Conservation (phyloP, 208 protist species). For the Crithidia sp. region DNA sequence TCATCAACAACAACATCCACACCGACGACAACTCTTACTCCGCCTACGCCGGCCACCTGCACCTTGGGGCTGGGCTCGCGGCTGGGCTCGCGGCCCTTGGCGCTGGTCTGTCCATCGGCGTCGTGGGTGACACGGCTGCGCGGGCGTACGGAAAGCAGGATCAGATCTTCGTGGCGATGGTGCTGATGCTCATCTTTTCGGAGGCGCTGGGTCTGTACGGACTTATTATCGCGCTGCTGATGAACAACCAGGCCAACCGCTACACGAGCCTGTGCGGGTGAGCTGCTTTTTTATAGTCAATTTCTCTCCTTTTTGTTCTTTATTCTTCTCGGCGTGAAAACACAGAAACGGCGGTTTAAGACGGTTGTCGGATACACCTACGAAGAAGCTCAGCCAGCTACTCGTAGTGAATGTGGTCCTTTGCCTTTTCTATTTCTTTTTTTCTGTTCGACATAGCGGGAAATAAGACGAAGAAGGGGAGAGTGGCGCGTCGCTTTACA, state of each 20-base stretch:
- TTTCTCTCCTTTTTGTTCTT: too few species aligned
- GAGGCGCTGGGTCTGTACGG: conserved; percentile 99
- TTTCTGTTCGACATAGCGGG: too few species aligned
- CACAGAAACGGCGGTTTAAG: too few species aligned
- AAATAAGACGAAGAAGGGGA: too few species aligned
- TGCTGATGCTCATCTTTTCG: conserved; percentile 99
- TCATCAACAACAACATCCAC: conserved; percentile 95
- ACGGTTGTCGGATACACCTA: too few species aligned
- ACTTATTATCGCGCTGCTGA: conserved; percentile 98
- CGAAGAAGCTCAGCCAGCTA: too few species aligned
- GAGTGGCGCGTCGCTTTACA: too few species aligned
- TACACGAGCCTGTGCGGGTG: conserved; percentile 63
- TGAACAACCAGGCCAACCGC: conserved; percentile 91
- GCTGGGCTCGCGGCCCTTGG: conserved; percentile 95
- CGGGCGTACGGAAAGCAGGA: conserved; percentile 95
- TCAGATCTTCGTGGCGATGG: conserved; percentile 99
- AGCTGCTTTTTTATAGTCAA: not conserved
- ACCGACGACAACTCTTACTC: conserved; percentile 80
- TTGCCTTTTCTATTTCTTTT: conserved; percentile 17
- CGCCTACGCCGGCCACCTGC: conserved; percentile 90
- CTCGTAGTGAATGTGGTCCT: not conserved
- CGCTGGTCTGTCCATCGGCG: conserved; percentile 98
- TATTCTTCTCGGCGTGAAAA: too few species aligned
- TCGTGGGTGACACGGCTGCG: conserved; percentile 97
- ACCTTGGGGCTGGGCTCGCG: conserved; percentile 97